Evolutionary conservation across 139 green algal species (phyloP).

Genomic region (Astrephomene gubernaculifera): DNA sequence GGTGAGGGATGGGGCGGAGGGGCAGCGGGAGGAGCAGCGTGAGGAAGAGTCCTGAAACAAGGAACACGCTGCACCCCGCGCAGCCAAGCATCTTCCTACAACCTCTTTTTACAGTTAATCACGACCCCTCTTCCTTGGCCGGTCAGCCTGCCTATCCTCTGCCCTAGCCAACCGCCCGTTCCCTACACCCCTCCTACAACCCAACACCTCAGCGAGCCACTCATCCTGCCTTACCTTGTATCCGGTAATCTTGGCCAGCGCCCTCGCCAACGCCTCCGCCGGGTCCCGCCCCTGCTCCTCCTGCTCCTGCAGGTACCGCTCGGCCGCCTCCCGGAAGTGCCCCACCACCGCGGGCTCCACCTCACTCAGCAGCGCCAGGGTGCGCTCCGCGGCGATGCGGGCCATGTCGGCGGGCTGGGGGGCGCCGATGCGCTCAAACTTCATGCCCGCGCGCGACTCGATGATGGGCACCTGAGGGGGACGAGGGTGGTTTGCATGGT

Average conservation of each 20-base stretch:
- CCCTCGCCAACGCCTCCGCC: slow-evolving; percentile 83
- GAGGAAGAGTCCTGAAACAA: background rate
- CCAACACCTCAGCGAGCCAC: too few species aligned
- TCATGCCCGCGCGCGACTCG: slow-evolving; percentile 46
- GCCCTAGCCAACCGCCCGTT: too few species aligned
- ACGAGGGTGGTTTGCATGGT: background rate
- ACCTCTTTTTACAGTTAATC: too few species aligned
- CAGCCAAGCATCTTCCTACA: too few species aligned
- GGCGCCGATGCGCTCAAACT: slow-evolving; percentile 85
- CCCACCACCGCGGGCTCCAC: slow-evolving; percentile 77
- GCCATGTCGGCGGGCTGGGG: slow-evolving; percentile 95
- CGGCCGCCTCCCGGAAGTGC: slow-evolving; percentile 52
- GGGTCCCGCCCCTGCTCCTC: slow-evolving; percentile 48
- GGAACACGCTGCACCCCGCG: background rate
- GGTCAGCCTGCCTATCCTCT: too few species aligned
- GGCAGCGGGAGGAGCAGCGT: too few species aligned
- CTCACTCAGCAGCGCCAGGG: slow-evolving; percentile 73
- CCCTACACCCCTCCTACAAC: too few species aligned
- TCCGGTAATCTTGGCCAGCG: slow-evolving; percentile 92
- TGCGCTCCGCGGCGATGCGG: slow-evolving; percentile 74
- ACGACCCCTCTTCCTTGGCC: too few species aligned
- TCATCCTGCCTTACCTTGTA: slow-evolving; percentile 36
- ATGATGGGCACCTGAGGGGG: slow-evolving; percentile 46
- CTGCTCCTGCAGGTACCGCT: slow-evolving; percentile 18
- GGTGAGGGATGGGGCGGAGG: background rate